These are phyloP conservation scores for Candida caryicola DNA, from an alignment of 805 yeast genomes.

Conservation along the genomic window DNA sequence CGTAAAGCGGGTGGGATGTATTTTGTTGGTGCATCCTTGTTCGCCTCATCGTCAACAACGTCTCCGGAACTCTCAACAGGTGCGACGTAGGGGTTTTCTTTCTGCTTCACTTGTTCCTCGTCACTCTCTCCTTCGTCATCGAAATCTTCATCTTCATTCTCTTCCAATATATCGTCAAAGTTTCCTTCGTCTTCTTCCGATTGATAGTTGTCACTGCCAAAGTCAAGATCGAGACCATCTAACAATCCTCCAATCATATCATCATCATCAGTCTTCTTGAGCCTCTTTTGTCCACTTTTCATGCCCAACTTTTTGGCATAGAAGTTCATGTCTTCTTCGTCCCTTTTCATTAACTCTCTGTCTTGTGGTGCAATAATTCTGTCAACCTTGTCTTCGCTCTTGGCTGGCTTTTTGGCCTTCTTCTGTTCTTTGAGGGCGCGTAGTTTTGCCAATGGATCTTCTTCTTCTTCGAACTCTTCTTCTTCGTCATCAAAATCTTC, in stretches of 20 bases:
- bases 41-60: conserved; percentile 10
- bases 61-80: conserved; percentile 32
- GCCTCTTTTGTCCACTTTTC: conserved; percentile 48
- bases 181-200: conserved; percentile 15
- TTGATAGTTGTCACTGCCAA: conserved; percentile 28
- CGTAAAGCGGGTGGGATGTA: conserved; percentile 91
- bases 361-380: conserved; percentile 39
- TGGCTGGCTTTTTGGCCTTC: conserved; percentile 7
- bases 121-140: conserved; percentile 19
- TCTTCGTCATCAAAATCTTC: conserved; percentile 11
- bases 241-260: conserved; percentile 80
- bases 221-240: conserved; percentile 67
- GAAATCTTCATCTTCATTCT: conserved; percentile 16
- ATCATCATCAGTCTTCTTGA: conserved; percentile 56
- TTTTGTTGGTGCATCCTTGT: conserved; percentile 28
- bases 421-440: conserved; percentile 17
- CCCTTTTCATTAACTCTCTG: conserved; percentile 49
- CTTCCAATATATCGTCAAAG: conserved; percentile 18
- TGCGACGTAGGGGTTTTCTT: conserved; percentile 76
- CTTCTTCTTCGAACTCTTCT: conserved; percentile 11
- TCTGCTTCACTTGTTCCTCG: conserved; percentile 19
- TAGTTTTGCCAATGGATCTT: conserved; percentile 25
- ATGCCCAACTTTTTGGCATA: conserved; percentile 81
- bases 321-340: conserved; percentile 76
- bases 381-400: conserved; percentile 5